Evolutionary conservation across 2,329 filamentous ascomycete genomes (phyloP).

Genomic region (Coniochaeta sp.): DNA sequence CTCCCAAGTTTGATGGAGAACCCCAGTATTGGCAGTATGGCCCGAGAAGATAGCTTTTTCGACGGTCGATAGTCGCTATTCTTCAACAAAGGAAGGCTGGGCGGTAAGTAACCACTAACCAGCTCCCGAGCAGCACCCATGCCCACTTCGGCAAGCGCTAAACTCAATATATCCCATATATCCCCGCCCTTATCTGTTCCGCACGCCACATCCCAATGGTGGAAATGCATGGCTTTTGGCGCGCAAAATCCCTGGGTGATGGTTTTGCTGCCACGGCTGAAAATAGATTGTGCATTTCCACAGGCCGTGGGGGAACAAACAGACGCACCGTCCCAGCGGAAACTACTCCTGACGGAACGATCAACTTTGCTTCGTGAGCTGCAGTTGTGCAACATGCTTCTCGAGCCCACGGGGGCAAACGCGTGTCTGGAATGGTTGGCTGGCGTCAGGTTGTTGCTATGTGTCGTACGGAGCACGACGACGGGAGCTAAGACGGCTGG

Average conservation of each 20-base stretch:
- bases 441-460: not conserved
- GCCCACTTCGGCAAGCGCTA: not conserved
- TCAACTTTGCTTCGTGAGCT: no score
- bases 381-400: not conserved
- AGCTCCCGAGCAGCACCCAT: not conserved
- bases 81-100: not conserved
- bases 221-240: not conserved
- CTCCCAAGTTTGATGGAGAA: constrained; percentile 1
- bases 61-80: constrained; percentile 1
- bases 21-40: constrained; percentile 10
- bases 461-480: not conserved
- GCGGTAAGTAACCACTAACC: not conserved
- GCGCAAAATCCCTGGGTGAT: not conserved
- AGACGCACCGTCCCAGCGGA: not conserved
- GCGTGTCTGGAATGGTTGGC: not conserved
- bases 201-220: not conserved
- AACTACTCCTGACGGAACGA: not conserved
- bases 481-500: not conserved
- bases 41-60: not conserved
- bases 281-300: not conserved
- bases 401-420: no score
- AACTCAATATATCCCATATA: not conserved
- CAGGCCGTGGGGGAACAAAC: not conserved
- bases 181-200: not conserved
- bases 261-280: no score